Conservation (phyloP, 331 rosid species). For the Spiraea crenata region DNA sequence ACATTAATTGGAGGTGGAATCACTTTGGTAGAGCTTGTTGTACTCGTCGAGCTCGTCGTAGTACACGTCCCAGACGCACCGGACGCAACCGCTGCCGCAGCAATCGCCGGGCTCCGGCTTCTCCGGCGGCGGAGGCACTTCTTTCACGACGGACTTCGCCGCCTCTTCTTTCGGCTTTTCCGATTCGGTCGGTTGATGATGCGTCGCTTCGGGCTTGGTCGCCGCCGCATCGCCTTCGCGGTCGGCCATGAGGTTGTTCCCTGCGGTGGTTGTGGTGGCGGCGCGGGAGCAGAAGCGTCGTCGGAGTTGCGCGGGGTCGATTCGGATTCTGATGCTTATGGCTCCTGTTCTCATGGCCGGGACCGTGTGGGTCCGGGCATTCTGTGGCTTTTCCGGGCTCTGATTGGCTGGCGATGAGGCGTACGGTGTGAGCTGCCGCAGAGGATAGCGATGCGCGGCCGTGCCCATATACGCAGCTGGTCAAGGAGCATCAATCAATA, state of each 20-base stretch:
- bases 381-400: not conserved
- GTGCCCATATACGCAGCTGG: conserved; percentile 9
- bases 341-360: conserved; percentile 12
- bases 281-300: not conserved
- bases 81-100: conserved; percentile 91
- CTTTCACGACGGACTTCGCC: not conserved
- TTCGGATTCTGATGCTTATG: not conserved
- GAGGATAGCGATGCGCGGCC: conserved; percentile 2
- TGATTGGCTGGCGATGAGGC: conserved; percentile 1
- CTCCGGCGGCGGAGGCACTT: conserved; percentile 69
- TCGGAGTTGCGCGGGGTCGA: not conserved
- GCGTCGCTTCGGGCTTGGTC: not conserved
- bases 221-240: not conserved
- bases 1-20: conserved; percentile 23
- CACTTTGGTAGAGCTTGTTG: conserved; percentile 39
- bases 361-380: conserved; percentile 18
- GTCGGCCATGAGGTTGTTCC: conserved; percentile 14
- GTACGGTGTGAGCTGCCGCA: conserved; percentile 9
- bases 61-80: conserved; percentile 87
- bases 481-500: not conserved
- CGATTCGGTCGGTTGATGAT: conserved; percentile 9
- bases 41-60: conserved; percentile 84
- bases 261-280: not conserved
- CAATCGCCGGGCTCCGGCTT: conserved; percentile 89
- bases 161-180: conserved; percentile 11